phyloP scores from a whole-genome alignment of 257 asterid species.

The Henckelia pumila region DNA sequence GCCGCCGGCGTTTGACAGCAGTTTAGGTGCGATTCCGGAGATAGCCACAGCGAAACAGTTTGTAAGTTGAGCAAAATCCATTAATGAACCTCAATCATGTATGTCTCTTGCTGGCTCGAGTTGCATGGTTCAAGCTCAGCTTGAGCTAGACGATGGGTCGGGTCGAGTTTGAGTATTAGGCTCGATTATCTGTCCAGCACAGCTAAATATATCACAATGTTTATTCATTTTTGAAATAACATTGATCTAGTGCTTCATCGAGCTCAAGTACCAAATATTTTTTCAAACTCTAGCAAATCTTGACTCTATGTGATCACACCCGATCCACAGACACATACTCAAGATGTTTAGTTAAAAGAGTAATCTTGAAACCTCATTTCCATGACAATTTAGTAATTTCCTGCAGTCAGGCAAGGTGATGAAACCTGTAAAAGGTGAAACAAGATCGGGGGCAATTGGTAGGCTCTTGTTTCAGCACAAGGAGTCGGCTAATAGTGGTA shows the following conservation, averaged over 20 bases:
- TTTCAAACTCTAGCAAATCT: background rate
- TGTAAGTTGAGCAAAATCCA: constrained; percentile 30
- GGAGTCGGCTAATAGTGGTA: constrained; percentile 27
- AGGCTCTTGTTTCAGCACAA: constrained; percentile 58
- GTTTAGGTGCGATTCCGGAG: constrained; percentile 32
- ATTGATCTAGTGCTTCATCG: background rate
- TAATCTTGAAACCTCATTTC: background rate
- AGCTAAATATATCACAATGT: background rate
- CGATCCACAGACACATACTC: background rate
- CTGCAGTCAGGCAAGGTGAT: constrained; percentile 37
- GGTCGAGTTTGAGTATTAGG: background rate
- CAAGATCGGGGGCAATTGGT: constrained; percentile 43
- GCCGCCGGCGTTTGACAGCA: constrained; percentile 21
- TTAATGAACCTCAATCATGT: background rate
- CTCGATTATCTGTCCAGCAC: background rate
- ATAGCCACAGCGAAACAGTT: constrained; percentile 20
- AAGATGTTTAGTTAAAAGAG: constrained; percentile 1
- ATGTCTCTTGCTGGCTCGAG: background rate
- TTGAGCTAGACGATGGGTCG: background rate
- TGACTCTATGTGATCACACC: background rate
- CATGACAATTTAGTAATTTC: constrained; percentile 4
- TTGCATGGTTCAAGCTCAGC: background rate
- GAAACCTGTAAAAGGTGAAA: constrained; percentile 34
- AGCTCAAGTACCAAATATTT: background rate
- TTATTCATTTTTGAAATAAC: no score